These are phyloP conservation scores for Euphorbia celastroides DNA, from an alignment of 441 rosid genomes.

Conservation along the genomic window DNA sequence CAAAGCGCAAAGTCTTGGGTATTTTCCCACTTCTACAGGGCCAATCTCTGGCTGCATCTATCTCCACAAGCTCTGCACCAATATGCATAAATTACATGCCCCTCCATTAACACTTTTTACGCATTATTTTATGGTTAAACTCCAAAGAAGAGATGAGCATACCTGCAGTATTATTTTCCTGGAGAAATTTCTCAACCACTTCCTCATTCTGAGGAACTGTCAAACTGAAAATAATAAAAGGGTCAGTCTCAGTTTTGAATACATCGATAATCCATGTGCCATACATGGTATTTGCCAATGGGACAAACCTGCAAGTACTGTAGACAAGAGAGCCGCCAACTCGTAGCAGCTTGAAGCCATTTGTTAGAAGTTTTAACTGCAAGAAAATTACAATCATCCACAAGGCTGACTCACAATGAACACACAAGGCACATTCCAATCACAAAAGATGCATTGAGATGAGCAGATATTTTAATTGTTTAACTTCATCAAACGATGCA, in stretches of 20 bases:
- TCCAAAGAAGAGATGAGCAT: background rate
- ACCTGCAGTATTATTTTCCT: constrained; percentile 70
- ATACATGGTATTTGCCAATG: background rate
- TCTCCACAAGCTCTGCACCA: constrained; percentile 56
- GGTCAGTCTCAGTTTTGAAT: background rate
- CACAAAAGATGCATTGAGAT: background rate
- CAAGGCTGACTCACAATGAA: background rate
- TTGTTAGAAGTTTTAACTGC: constrained; percentile 76
- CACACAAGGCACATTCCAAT: background rate
- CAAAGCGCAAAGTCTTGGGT: constrained; percentile 70
- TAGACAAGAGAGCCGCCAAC: constrained; percentile 72
- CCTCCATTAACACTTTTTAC: background rate
- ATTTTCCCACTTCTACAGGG: constrained; percentile 71
- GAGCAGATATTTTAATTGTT: background rate
- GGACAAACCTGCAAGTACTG: constrained; percentile 87
- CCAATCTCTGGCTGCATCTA: constrained; percentile 62
- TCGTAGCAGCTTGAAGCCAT: constrained; percentile 78
- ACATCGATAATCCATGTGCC: background rate
- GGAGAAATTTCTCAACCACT: constrained; percentile 63
- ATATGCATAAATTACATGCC: too few species aligned
- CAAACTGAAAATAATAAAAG: constrained; percentile 37
- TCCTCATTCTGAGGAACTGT: constrained; percentile 94
- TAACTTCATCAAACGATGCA: background rate
- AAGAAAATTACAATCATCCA: background rate
- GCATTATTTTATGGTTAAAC: background rate